A percentile compares a stretch with the other conserved stretches of the same genome.
phyloP scores from a whole-genome alignment of 78 protist genomes.

The Thecamonas trahens region DNA sequence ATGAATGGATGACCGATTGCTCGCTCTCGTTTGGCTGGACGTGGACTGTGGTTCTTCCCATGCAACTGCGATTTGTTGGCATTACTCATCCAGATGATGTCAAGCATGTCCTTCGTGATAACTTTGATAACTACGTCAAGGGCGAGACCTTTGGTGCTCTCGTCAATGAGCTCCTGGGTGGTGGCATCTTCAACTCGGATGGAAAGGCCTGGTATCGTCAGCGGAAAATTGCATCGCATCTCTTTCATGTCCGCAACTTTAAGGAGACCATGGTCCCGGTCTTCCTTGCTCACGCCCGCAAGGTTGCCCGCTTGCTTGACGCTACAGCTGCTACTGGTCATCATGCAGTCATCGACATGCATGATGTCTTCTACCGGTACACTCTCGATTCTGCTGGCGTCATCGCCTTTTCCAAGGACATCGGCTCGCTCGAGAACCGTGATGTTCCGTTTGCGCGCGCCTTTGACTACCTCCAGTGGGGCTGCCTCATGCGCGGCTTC shows the following conservation, averaged over 20 bases:
- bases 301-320: neutral
- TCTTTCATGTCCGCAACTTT: neutral
- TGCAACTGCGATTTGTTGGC: neutral
- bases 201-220: neutral
- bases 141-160: neutral
- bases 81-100: neutral
- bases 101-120: constrained; percentile 1
- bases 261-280: neutral
- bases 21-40: too few relatives aligned
- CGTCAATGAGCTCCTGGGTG: neutral
- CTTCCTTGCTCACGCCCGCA: neutral
- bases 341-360: neutral
- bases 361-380: constrained; percentile 14
- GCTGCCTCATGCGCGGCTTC: neutral
- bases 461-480: constrained; percentile 1
- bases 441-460: neutral
- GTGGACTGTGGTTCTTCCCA: too few relatives aligned
- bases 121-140: constrained; percentile 5
- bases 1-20: too few relatives aligned
- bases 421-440: neutral
- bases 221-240: neutral
- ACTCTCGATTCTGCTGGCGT: constrained; percentile 2
- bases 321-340: neutral
- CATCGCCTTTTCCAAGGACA: neutral
- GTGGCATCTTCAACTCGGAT: constrained; percentile 15